Percentiles rank a stretch among this genome's conserved stretches.
Conservation (phyloP, 192 early-diverging fungal species). For the Diversispora epigaea region DNA sequence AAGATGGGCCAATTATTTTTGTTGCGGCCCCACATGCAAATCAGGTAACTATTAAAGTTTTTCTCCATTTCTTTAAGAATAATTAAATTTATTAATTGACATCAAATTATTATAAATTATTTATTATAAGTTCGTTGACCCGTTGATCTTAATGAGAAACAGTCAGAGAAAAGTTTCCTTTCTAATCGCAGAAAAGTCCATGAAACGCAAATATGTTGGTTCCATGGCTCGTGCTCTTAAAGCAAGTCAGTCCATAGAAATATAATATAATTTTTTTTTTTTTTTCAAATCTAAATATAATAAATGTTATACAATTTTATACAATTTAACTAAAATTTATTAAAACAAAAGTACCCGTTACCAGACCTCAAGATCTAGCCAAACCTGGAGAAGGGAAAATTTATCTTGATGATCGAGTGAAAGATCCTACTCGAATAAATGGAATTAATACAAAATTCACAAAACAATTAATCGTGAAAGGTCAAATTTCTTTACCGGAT, state of each 20-base stretch:
- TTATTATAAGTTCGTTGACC: slow-evolving; percentile 82
- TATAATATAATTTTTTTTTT: not conserved
- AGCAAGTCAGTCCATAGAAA: slow-evolving; percentile 71
- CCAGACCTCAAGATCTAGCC: slow-evolving; percentile 88
- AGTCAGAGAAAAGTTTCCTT: slow-evolving; percentile 75
- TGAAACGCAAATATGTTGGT: slow-evolving; percentile 86
- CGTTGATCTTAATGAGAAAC: slow-evolving; percentile 81
- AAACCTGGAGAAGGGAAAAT: slow-evolving; percentile 72
- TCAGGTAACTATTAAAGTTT: slow-evolving; percentile 49
- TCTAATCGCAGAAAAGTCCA: slow-evolving; percentile 81
- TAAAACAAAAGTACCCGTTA: slow-evolving; percentile 72
- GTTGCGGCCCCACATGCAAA: slow-evolving; percentile 80
- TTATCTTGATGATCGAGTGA: slow-evolving; percentile 58
- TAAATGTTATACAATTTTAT: not conserved
- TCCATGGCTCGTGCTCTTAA: slow-evolving; percentile 71
- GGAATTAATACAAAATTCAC: slow-evolving; percentile 74
- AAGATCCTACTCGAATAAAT: slow-evolving; percentile 65
- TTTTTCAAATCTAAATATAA: too few relatives aligned
- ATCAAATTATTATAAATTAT: not conserved
- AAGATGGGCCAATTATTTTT: slow-evolving; percentile 90
- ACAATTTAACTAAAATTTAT: not conserved
- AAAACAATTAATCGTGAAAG: slow-evolving; percentile 60
- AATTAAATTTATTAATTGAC: too few relatives aligned
- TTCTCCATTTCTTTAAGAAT: too few relatives aligned
- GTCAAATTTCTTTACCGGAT: slow-evolving; percentile 66